phyloP scores from a whole-genome alignment of 192 early-diverging fungal genomes.

The Coemansia pectinata region DNA sequence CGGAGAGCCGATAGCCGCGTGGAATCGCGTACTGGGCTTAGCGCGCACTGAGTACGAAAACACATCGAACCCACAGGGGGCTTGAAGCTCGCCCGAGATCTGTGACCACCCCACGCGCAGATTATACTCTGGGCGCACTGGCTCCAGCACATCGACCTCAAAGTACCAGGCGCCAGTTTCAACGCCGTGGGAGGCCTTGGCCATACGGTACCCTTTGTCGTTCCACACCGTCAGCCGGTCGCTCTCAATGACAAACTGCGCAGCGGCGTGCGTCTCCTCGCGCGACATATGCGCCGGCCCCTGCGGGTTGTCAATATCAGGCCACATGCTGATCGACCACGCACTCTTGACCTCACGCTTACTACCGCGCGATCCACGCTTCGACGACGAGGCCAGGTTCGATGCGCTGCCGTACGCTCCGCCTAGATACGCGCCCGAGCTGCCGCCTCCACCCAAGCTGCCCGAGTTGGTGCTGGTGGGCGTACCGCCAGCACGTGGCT shows the following conservation, averaged over 20 bases:
- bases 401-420: slow-evolving; percentile 8
- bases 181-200: slow-evolving; percentile 74
- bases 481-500: slow-evolving; percentile 19
- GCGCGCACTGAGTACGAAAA: slow-evolving; percentile 72
- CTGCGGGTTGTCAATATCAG: slow-evolving; percentile 67
- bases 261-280: slow-evolving; percentile 65
- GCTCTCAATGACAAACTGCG: slow-evolving; percentile 64
- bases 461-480: background rate
- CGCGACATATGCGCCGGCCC: slow-evolving; percentile 58
- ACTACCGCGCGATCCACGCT: slow-evolving; percentile 25
- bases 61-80: slow-evolving; percentile 72
- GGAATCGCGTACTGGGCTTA: slow-evolving; percentile 69
- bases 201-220: slow-evolving; percentile 74
- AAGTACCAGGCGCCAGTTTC: slow-evolving; percentile 76
- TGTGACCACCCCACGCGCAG: slow-evolving; percentile 74
- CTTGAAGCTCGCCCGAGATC: slow-evolving; percentile 76
- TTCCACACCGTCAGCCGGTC: slow-evolving; percentile 63
- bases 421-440: background rate
- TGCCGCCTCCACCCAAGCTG: background rate
- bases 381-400: slow-evolving; percentile 11
- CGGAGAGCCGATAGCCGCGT: slow-evolving; percentile 53
- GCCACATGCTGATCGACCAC: slow-evolving; percentile 61
- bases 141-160: slow-evolving; percentile 61
- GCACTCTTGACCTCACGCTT: slow-evolving; percentile 43
- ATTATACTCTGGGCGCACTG: slow-evolving; percentile 58